Evolutionary conservation across 768 basidiomycete species (phyloP).

Genomic region (Leucocoprinus leucothites): DNA sequence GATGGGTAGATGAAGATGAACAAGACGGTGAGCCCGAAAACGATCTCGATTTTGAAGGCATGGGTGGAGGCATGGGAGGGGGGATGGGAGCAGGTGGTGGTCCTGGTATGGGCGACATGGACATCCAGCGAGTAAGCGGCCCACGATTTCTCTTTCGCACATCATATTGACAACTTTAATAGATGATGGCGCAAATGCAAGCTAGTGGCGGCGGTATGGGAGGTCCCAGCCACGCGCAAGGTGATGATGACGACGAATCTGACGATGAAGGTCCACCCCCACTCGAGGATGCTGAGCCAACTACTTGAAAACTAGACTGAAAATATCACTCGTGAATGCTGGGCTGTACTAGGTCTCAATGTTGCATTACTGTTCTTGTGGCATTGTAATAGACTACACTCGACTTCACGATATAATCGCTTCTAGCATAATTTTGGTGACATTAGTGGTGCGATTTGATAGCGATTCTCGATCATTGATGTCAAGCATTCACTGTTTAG

Average conservation of each 20-base stretch:
- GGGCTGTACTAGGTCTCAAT: not conserved
- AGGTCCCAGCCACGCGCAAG: constrained; percentile 21
- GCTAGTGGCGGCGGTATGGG: constrained; percentile 13
- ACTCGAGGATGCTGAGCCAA: constrained; percentile 63
- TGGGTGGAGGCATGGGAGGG: constrained; percentile 44
- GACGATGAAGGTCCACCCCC: constrained; percentile 77
- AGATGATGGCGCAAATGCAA: constrained; percentile 56
- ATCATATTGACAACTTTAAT: constrained; percentile 3
- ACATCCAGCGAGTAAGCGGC: constrained; percentile 56
- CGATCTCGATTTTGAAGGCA: constrained; percentile 39
- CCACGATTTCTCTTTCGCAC: not conserved
- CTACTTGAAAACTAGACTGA: constrained; percentile 31
- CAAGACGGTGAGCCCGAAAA: constrained; percentile 69
- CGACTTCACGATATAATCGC: not conserved
- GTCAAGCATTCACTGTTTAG: too few relatives aligned
- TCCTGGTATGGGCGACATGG: constrained; percentile 36
- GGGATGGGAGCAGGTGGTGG: constrained; percentile 6
- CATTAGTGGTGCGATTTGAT: too few relatives aligned
- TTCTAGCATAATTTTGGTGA: too few relatives aligned
- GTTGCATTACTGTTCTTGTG: too few relatives aligned
- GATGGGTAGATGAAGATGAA: constrained; percentile 98
- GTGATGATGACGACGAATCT: constrained; percentile 42
- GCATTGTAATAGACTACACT: not conserved
- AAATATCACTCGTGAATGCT: not conserved
- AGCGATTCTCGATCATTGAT: too few relatives aligned